Evolutionary conservation across 208 protist genomes (phyloP), one percentile per base, ranked within the genome.

Genomic region (Crithidia bombi): DNA sequence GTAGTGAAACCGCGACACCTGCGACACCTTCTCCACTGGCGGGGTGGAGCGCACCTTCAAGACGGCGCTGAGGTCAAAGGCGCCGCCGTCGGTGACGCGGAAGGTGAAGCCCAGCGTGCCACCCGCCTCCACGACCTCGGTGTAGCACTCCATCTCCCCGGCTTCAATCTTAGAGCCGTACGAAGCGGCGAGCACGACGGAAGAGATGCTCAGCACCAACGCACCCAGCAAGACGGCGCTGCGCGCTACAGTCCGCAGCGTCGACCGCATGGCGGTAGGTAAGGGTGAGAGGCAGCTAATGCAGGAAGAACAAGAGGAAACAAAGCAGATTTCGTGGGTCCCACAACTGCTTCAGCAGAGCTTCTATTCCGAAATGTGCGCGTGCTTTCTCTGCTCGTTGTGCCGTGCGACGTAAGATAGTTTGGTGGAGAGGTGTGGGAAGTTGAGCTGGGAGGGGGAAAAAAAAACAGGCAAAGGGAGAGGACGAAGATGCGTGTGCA

Each of bases 71-170:
- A 94, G 73, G 64, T 94, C 86, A 50, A 92, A 86, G 25, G 79
- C 66, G 26, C 89, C 89, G 56, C 89, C 89, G 68, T 89, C 76
- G 12, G 82, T 89, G 64, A 94, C 89, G 38, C 79, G 77, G 63
- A 94, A 94, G 33, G 56, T 78, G 58, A 94, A 82, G 55, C 81
- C 78, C 23, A 93, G 62, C 19, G 75, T 81, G 28, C 69, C 88
- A 26, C 85, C 85, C 23, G 86, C 83, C 52, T 81, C 71, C 15
- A 91, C 67, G 30, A 86, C 66, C 65, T 93, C 86, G 17, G 72
- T 75, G 68, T 86, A 90, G 78, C 89, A 94, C 65, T 92, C 82
- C 63, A 36, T 63, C 50, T 46, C 64, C 9, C 72, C 78, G 1
- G 86, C 73, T 57, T 83, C 81, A 35, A 92, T 85, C 56, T 86